Evolutionary conservation across 2,329 filamentous ascomycete species (phyloP).

Genomic region (Colletotrichum paranaense): DNA sequence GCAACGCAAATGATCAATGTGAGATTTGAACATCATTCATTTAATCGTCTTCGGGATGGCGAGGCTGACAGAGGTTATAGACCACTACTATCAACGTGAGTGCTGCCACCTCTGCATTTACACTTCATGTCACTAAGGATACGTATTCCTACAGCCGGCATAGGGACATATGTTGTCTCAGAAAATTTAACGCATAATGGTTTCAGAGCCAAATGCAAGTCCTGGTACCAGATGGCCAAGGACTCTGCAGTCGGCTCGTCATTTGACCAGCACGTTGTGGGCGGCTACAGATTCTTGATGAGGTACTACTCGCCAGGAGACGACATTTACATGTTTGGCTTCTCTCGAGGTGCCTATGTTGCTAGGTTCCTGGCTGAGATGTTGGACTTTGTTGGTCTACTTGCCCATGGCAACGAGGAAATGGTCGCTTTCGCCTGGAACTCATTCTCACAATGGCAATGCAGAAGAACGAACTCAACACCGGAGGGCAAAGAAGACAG

Average conservation of each 20-base stretch:
- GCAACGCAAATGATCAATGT: slow-evolving; percentile 70
- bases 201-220: slow-evolving; percentile 66
- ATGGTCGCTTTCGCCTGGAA: slow-evolving; percentile 89
- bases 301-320: slow-evolving; percentile 74
- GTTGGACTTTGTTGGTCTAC: slow-evolving; percentile 83
- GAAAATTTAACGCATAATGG: slow-evolving; percentile 69
- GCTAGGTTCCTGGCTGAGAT: slow-evolving; percentile 84
- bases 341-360: slow-evolving; percentile 79
- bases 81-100: slow-evolving; percentile 73
- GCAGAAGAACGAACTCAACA: slow-evolving; percentile 56
- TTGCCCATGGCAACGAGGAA: slow-evolving; percentile 86
- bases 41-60: background rate
- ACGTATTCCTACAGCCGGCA: slow-evolving; percentile 61
- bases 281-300: slow-evolving; percentile 84
- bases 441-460: slow-evolving; percentile 80
- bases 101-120: background rate
- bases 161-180: slow-evolving; percentile 78
- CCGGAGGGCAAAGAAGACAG: slow-evolving; percentile 57
- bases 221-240: slow-evolving; percentile 78
- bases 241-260: slow-evolving; percentile 84
- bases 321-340: slow-evolving; percentile 79
- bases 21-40: slow-evolving; percentile 35
- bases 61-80: slow-evolving; percentile 39
- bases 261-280: slow-evolving; percentile 86
- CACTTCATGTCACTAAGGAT: background rate